A percentile compares a stretch with the other conserved stretches of the same genome.
These are phyloP conservation scores for Talaromyces sp. DNA, from an alignment of 2,329 filamentous ascomycete genomes.

Conservation along the genomic window DNA sequence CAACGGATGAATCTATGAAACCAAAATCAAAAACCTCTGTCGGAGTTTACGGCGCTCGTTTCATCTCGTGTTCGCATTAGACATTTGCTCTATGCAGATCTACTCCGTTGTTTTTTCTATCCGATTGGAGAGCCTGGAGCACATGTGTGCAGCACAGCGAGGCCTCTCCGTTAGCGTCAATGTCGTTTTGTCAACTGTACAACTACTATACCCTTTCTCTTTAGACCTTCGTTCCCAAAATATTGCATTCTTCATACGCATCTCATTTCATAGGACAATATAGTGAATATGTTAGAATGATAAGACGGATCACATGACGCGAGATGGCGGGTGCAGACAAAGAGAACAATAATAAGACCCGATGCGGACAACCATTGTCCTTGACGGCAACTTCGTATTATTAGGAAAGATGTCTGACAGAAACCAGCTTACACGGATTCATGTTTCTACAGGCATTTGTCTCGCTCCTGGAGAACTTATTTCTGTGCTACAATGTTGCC, in stretches of 20 bases:
- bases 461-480: not conserved
- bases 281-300: not conserved
- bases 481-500: not conserved
- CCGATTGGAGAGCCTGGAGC: not conserved
- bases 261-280: not conserved
- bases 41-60: not conserved
- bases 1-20: constrained; percentile 10
- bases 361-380: not conserved
- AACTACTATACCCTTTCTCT: not conserved
- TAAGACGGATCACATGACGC: not conserved
- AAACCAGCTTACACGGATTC: not conserved
- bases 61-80: not conserved
- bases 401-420: not conserved
- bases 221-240: constrained; percentile 17
- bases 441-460: not conserved
- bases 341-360: constrained; percentile 9
- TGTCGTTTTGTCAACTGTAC: not conserved
- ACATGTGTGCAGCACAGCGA: not conserved
- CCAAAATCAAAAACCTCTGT: not conserved
- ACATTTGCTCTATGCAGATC: not conserved
- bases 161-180: not conserved
- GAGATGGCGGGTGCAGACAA: not conserved
- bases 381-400: not conserved
- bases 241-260: constrained; percentile 6
- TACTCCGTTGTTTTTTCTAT: not conserved